A percentile compares a stretch with the other conserved stretches of the same genome.
Evolutionary conservation across 495 filamentous ascomycete genomes (phyloP).

Genomic region (Aspergillus homomorphus): DNA sequence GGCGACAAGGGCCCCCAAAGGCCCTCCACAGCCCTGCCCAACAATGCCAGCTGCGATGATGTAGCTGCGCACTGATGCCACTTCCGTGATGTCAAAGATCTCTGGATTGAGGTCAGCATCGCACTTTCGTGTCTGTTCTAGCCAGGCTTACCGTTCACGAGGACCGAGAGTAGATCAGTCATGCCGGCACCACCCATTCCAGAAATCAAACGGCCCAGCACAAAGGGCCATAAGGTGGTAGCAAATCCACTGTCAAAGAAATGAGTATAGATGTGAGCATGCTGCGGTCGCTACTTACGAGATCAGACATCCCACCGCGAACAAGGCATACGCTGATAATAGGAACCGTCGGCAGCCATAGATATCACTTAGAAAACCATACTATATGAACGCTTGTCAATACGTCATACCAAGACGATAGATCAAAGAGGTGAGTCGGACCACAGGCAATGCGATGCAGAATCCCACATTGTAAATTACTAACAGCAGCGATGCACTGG

Average conservation of each 20-base stretch:
- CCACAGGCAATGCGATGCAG: conserved; percentile 1
- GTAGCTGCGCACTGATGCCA: conserved; percentile 25
- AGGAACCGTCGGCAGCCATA: conserved; percentile 30
- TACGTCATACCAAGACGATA: not conserved
- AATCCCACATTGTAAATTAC: conserved; percentile 16
- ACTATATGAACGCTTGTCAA: conserved; percentile 12
- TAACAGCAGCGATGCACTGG: conserved; percentile 30
- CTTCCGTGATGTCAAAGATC: conserved; percentile 1
- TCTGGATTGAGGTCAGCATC: not conserved
- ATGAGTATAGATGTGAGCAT: not conserved
- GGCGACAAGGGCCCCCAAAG: conserved; percentile 20
- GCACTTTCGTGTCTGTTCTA: not conserved
- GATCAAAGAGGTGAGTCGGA: not conserved
- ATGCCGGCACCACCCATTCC: conserved; percentile 13
- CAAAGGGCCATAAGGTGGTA: conserved; percentile 3
- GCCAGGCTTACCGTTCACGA: conserved; percentile 6
- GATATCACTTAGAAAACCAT: conserved; percentile 26
- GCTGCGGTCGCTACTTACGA: conserved; percentile 21
- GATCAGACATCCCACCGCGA: conserved; percentile 28
- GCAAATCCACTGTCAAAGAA: conserved; percentile 17
- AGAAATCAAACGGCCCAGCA: conserved; percentile 4
- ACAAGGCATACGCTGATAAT: conserved; percentile 28
- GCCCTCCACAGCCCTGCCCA: conserved; percentile 22
- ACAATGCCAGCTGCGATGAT: conserved; percentile 21
- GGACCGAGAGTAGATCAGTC: conserved; percentile 6